phyloP scores from a whole-genome alignment of 805 yeast genomes.

The Teunomyces stri region DNA sequence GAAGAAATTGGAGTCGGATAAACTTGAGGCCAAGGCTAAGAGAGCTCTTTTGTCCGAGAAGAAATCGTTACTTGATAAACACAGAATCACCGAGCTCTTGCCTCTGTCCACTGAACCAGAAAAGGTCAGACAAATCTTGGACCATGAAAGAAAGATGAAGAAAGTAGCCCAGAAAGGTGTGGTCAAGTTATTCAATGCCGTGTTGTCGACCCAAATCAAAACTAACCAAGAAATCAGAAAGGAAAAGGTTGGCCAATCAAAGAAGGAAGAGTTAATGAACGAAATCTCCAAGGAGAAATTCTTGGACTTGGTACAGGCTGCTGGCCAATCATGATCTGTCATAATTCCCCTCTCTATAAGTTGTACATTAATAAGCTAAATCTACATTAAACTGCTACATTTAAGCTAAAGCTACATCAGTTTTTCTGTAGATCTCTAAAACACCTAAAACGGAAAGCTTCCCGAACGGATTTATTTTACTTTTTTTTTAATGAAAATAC shows the following conservation, averaged over 20 bases:
- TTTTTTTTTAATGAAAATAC: no score
- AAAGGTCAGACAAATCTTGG: constrained; percentile 57
- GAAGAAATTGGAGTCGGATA: constrained; percentile 74
- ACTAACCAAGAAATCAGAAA: constrained; percentile 51
- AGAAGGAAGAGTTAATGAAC: constrained; percentile 59
- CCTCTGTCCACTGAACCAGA: constrained; percentile 58
- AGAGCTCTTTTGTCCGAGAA: constrained; percentile 68
- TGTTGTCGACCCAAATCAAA: constrained; percentile 70
- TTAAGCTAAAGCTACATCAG: no score
- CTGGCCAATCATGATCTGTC: constrained; percentile 43
- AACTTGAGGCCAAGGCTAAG: constrained; percentile 80
- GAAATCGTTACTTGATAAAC: constrained; percentile 61
- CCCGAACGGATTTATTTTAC: not conserved
- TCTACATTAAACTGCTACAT: no score
- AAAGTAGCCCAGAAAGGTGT: constrained; percentile 89
- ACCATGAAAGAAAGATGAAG: constrained; percentile 64
- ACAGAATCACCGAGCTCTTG: constrained; percentile 64
- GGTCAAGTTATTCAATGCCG: constrained; percentile 78
- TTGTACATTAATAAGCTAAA: not conserved
- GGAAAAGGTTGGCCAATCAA: constrained; percentile 44
- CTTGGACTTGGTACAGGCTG: constrained; percentile 80
- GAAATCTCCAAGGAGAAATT: constrained; percentile 89
- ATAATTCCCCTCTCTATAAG: not conserved
- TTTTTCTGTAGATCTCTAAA: no score
- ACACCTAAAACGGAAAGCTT: not conserved